A percentile compares a stretch with the other conserved stretches of the same genome.
Conservation (phyloP, 163 green algal genomes). For the Scenedesmus sp. region DNA sequence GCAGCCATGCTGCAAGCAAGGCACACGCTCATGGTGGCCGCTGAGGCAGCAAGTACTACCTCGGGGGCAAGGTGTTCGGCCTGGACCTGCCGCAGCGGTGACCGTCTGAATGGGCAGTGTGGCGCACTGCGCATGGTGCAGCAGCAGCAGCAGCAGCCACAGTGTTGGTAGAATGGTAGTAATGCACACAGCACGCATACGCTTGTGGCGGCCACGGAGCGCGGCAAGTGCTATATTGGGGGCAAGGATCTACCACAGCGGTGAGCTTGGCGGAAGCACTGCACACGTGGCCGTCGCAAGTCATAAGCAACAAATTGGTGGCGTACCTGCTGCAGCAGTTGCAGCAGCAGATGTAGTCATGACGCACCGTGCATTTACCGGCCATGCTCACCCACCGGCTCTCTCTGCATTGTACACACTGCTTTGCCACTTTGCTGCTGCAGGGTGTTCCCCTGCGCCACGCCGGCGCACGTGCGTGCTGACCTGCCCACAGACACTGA, state of each 20-base stretch:
- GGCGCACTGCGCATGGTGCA: no score
- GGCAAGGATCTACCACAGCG: neutral
- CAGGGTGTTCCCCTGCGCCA: conserved; percentile 79
- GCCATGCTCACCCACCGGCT: neutral
- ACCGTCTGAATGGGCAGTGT: neutral
- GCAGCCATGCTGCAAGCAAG: no score
- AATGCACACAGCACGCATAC: no score
- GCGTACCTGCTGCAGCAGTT: neutral
- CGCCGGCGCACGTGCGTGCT: conserved; percentile 69
- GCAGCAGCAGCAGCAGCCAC: no score
- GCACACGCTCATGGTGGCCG: no score
- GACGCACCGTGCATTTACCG: neutral
- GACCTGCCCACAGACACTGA: conserved; percentile 74
- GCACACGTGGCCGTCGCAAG: no score
- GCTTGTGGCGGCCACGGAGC: neutral
- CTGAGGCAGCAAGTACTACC: no score
- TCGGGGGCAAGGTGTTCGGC: conserved; percentile 60
- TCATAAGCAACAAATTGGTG: no score
- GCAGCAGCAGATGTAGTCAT: neutral
- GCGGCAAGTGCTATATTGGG: no score
- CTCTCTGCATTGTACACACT: neutral
- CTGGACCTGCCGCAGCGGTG: conserved; percentile 73
- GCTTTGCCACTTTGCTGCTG: no score
- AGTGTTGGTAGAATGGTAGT: no score
- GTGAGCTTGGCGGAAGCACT: neutral